Evolutionary conservation across 805 yeast genomes (phyloP), one percentile per base, ranked within the genome.

Genomic region (Metschnikowia anglica): DNA sequence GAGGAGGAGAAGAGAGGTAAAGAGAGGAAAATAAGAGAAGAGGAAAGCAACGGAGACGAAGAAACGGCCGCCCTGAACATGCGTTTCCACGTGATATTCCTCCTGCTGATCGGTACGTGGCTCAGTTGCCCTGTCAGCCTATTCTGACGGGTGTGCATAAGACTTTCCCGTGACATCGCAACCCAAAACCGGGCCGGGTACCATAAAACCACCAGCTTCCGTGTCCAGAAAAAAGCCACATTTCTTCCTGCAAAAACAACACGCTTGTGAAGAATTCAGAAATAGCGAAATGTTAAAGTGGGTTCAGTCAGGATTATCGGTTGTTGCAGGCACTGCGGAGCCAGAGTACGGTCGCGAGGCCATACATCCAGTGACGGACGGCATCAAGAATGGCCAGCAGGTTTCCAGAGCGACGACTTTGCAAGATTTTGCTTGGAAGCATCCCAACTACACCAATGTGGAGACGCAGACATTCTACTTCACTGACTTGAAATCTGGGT

Each of bases 261-360:
- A n/a, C 12, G 16, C 20, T 3, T 26, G 16, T 7, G 16, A 9
- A 12, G 4, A 10, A 26, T n/a, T 10, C 15, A 32, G 3, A 34
- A 21, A 23, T n/a, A n/a, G n/a, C n/a, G 6, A 33, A 34, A 83
- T 84, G 90, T 68, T 84, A 40, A 83, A 81, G 77, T 85, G 89
- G 89, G 85, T 85, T 46, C 90, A 85, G 70, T 83, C 88, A 49
- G 82, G 89, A 53, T 73, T 86, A 41, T 87, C 97, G n/a, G 93
- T 95, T 5, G 93, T 89, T 34, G 91, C 97, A 5, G 99, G 99
- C 42, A 80, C 95, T 10, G 97, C 96, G 2, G 99, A 93, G 65
- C 99, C 99, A 19, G 96, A 85, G 60, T 93, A 93, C 58, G 99
- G 99, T 40, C 77, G 84, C 30, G 96, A 85, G 38, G 95, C 95